Base-by-base conservation (phyloP, 768 basidiomycete genomes). In the Candolleomyces efflorescens region DNA sequence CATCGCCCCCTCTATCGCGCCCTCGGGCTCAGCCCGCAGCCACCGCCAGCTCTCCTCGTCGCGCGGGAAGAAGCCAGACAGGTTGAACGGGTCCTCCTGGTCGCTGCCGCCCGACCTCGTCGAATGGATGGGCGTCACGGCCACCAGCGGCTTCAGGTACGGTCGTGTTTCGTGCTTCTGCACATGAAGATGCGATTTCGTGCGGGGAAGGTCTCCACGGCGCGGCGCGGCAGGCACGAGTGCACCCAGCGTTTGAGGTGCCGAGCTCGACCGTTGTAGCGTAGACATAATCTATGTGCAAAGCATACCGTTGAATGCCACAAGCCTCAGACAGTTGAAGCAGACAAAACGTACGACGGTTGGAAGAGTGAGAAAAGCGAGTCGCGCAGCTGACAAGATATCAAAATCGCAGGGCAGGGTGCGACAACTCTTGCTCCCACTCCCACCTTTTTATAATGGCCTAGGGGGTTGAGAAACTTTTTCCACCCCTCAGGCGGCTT, bases 41-140 rank as follows among this genome's bases (percentile, higher is more conserved):
- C 81, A 82, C 37, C 64, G 61, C 76, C 78, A 80, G 47, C 53
- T 52, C 59, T 71, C 69, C 54, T 69, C 68, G 22, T 65, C 68
- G 24, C 61, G 75, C 62, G 82, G 80, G 65, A 81, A 82, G 69
- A 82, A 82, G 9, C 75, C 74, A 27, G 27, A 27, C 56, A 83
- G 70, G 64, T 68, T 78, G 69, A 82, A 82, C 3, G 80, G 78
- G 59, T 82, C 81, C 54, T 73, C 74, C 43, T 65, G 62, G 53
- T 71, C 71, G 47, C 18, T 10, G 47, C 22, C 36, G 59, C 61
- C 32, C 64, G 62, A 32, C 65, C 68, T 45, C 23, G 32, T 37
- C 44, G 27, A 27, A 27, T 27, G 27, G 27, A 18, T 37, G 55
- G 43, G 43, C 54, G 52, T 53, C 45, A 37, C 24, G 17, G 36